Evolutionary conservation across 345 rosid species (phyloP), one percentile per base, ranked within the genome.

Genomic region (Brassica incana): DNA sequence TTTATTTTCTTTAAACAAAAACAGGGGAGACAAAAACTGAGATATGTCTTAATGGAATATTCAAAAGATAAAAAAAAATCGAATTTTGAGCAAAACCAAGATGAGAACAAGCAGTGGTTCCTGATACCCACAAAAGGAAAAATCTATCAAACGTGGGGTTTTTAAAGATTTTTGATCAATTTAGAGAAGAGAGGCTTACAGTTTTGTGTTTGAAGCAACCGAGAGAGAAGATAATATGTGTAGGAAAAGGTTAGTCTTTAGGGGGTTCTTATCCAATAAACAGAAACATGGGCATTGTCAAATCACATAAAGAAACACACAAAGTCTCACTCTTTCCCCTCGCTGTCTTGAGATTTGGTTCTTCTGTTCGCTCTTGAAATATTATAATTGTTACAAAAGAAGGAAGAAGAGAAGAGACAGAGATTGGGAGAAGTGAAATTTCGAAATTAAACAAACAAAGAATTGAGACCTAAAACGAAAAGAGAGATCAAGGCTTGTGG

Each of bases 401-500:
- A 54, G 61, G 43, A 16, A 10, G 73, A 60, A 48, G 75, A 67
- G 69, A 58, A 45, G 73, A 62, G 75, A 78, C 35, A 76, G 80
- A 68, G 67, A 43, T 71, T 76, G 80, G 83, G 77, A 65, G 69
- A 81, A 76, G 83, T 71, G 77, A 64, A 56, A 29, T 68, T 72
- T 61, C 8, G 35, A 73, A 62, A 67, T 14, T 60, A 29, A 52
- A 54, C 15, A 20, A 50, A 23, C 18, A 65, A 33, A 54, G 23
- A 60, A 71, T 8, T 60, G 69, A 74, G 67, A 12, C 50, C 76
- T 54, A 82, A 77, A 48, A 25, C 83, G 88, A 75, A 78, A 60
- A 71, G 67, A 79, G 79, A 80, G 79, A 77, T 90, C 85, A 84
- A 86, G 86, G 87, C 72, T 70, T 74, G 90, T 84, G 72, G 93